Conservation (phyloP, 2,329 filamentous ascomycete species). For the Didymella exigua region DNA sequence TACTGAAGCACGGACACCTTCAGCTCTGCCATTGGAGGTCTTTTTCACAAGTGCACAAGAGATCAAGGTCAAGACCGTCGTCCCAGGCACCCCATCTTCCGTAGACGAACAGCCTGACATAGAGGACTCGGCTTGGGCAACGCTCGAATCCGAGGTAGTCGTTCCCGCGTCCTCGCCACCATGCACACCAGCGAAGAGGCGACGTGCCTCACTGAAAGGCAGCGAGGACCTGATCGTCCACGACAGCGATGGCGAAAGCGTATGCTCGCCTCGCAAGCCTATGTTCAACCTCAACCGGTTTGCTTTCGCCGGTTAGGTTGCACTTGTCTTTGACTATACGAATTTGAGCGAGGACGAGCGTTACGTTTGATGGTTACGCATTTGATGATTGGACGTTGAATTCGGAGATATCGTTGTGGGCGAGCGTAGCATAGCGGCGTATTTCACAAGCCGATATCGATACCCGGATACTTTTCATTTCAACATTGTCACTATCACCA, state of each 20-base stretch:
- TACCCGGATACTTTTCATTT: too few species aligned
- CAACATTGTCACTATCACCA: too few species aligned
- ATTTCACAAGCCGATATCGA: neutral
- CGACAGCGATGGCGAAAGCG: constrained; percentile 51
- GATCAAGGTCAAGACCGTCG: constrained; percentile 2
- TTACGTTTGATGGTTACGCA: neutral
- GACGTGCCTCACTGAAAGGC: constrained; percentile 43
- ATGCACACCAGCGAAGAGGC: constrained; percentile 26
- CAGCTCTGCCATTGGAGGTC: constrained; percentile 11
- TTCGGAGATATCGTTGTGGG: neutral
- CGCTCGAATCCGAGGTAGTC: constrained; percentile 39
- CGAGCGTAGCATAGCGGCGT: constrained; percentile 8
- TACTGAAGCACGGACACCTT: constrained; percentile 16
- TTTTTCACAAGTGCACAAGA: neutral
- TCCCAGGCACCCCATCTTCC: constrained; percentile 15
- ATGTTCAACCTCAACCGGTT: constrained; percentile 50
- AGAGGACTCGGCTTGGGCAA: constrained; percentile 35
- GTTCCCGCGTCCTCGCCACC: constrained; percentile 39
- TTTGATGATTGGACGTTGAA: constrained; percentile 1
- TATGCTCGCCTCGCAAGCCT: constrained; percentile 43
- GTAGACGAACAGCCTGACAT: constrained; percentile 18
- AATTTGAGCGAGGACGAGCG: neutral
- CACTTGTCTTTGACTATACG: neutral
- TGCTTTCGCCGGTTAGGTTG: constrained; percentile 38
- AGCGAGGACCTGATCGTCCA: constrained; percentile 56